Evolutionary conservation across 2,329 filamentous ascomycete species (phyloP).

Genomic region (Colletotrichum cuscutae): DNA sequence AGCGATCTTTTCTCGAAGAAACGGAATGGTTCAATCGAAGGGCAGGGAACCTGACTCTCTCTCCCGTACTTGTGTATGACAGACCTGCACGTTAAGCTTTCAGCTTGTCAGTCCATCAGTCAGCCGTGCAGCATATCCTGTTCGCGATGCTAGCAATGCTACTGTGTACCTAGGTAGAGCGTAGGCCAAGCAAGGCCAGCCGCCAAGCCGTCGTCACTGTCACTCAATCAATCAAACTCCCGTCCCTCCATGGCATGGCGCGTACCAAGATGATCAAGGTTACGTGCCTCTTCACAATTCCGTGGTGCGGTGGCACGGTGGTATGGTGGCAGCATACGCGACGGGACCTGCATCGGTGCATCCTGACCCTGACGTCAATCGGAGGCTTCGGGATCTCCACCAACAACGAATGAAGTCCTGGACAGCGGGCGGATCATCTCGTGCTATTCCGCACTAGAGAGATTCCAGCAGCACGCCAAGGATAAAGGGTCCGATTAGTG

Average conservation of each 20-base stretch:
- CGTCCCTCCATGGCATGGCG: conserved; percentile 10
- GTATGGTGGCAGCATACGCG: not conserved
- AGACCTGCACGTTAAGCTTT: not conserved
- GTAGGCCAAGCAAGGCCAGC: not conserved
- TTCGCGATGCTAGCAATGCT: too few relatives aligned
- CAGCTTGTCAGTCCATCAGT: not conserved
- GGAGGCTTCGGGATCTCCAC: conserved; percentile 33
- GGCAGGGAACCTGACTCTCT: conserved; percentile 18
- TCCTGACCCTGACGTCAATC: conserved; percentile 31
- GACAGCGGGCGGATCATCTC: conserved; percentile 14
- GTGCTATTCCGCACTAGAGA: not conserved
- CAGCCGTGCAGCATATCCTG: not conserved
- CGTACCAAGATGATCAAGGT: not conserved
- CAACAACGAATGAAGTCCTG: not conserved
- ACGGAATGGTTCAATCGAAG: not conserved
- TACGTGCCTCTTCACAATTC: not conserved
- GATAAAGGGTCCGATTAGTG: conserved; percentile 26
- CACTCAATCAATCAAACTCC: not conserved
- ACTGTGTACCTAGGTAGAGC: too few relatives aligned
- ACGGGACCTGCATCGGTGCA: not conserved
- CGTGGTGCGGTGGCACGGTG: not conserved
- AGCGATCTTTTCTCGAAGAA: conserved; percentile 20
- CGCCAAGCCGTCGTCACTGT: not conserved
- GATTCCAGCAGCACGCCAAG: conserved; percentile 10
- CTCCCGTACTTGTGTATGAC: not conserved